A percentile compares a stretch with the other conserved stretches of the same genome.
Conservation (phyloP, 257 asterid genomes). For the Marsdenia floribunda region DNA sequence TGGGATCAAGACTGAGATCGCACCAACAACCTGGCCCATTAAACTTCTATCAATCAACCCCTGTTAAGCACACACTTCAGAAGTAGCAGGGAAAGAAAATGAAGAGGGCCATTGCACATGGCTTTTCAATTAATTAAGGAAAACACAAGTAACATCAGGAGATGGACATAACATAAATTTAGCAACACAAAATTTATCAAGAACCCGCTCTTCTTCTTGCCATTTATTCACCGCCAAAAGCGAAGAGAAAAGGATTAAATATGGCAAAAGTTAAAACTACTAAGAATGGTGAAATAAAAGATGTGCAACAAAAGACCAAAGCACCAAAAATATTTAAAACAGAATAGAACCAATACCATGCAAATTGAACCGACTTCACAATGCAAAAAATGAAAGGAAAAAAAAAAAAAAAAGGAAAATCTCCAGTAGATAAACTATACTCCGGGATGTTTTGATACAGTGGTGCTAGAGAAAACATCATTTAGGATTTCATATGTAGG, state of each 20-base stretch:
- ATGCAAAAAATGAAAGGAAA: not conserved
- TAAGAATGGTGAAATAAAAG: not conserved
- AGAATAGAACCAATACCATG: slow-evolving; percentile 1
- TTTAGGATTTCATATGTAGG: not conserved
- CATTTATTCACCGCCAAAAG: not conserved
- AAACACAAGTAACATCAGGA: not conserved
- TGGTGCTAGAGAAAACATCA: not conserved
- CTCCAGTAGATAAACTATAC: not conserved
- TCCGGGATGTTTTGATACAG: not conserved
- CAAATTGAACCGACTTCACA: not conserved
- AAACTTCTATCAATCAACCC: not conserved
- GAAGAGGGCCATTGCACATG: not conserved
- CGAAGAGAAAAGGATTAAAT: not conserved
- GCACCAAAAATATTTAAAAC: not conserved
- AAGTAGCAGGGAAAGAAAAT: not conserved
- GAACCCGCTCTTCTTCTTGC: not conserved
- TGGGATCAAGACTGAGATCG: not conserved
- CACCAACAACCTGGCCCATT: not conserved
- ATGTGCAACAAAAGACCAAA: slow-evolving; percentile 1
- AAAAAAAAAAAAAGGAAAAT: not conserved
- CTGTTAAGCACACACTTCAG: not conserved
- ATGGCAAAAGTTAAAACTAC: not conserved
- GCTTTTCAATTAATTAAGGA: not conserved
- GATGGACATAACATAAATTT: not conserved
- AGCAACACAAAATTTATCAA: not conserved